These are phyloP conservation scores for Aspergillus fumigatiaffinis DNA, from an alignment of 2,329 filamentous ascomycete species.

Conservation along the genomic window DNA sequence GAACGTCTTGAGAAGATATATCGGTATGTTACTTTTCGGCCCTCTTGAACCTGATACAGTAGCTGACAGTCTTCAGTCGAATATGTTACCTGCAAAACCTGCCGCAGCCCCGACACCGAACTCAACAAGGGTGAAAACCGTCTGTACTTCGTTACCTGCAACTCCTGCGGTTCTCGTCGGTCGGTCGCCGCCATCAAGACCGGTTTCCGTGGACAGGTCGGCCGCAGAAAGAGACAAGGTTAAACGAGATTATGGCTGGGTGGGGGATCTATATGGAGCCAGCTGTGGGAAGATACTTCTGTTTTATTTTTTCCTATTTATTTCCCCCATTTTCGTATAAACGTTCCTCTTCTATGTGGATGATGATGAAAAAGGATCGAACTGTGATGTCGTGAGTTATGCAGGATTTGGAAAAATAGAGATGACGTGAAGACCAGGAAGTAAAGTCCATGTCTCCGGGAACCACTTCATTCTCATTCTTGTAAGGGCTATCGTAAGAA, in stretches of 20 bases:
- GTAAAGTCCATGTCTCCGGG: not conserved
- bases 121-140: slow-evolving; percentile 99
- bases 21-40: slow-evolving; percentile 57
- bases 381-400: not conserved
- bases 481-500: not conserved
- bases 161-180: slow-evolving; percentile 76
- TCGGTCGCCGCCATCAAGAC: slow-evolving; percentile 98
- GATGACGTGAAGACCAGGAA: slow-evolving; percentile 12
- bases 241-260: slow-evolving; percentile 45
- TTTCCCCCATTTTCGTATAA: slow-evolving; percentile 15
- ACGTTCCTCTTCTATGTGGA: slow-evolving; percentile 14
- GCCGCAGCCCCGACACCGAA: slow-evolving; percentile 88
- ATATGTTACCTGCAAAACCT: slow-evolving; percentile 99
- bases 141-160: slow-evolving; percentile 98
- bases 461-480: not conserved
- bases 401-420: slow-evolving; percentile 6
- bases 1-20: slow-evolving; percentile 93
- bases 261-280: slow-evolving; percentile 8
- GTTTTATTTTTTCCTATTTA: slow-evolving; percentile 17
- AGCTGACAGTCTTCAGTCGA: slow-evolving; percentile 57
- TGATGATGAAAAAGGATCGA: slow-evolving; percentile 7
- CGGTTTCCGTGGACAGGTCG: slow-evolving; percentile 99
- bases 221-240: slow-evolving; percentile 92
- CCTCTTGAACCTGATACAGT: not conserved
- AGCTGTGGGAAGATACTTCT: slow-evolving; percentile 12